These are phyloP conservation scores for Dentipellis fragilis DNA, from an alignment of 768 basidiomycete species.

Conservation along the genomic window DNA sequence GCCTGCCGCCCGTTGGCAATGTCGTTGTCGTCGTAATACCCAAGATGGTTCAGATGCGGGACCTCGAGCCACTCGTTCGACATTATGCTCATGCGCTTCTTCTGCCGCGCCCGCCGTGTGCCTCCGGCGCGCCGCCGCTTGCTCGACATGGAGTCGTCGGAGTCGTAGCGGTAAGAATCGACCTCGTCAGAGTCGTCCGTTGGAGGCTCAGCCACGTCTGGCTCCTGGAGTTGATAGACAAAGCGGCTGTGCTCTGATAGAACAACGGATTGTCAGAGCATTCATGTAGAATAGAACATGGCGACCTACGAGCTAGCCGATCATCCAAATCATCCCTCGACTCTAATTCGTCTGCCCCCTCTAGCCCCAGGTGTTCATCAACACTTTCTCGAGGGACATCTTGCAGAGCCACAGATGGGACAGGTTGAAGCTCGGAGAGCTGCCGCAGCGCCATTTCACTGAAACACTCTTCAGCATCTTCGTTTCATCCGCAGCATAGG, in stretches of 20 bases:
- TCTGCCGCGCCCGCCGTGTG: slow-evolving; percentile 20
- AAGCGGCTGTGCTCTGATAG: slow-evolving; percentile 53
- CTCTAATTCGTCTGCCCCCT: slow-evolving; percentile 30
- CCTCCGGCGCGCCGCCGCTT: slow-evolving; percentile 16
- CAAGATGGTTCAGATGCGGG: slow-evolving; percentile 32
- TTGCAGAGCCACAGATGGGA: slow-evolving; percentile 83
- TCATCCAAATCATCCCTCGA: slow-evolving; percentile 55
- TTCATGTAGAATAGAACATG: not conserved
- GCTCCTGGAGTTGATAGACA: slow-evolving; percentile 31
- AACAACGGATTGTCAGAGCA: not conserved
- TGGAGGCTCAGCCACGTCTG: slow-evolving; percentile 17
- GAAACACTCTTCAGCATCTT: slow-evolving; percentile 21
- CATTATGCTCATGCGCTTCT: slow-evolving; percentile 60
- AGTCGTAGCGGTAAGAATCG: slow-evolving; percentile 16
- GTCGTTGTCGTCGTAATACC: slow-evolving; percentile 29
- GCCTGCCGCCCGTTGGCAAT: slow-evolving; percentile 14
- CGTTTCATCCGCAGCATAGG: not conserved
- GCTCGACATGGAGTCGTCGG: slow-evolving; percentile 33
- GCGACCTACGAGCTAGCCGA: slow-evolving; percentile 57
- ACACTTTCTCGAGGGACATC: slow-evolving; percentile 69
- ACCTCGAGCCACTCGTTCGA: slow-evolving; percentile 51
- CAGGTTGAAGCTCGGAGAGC: slow-evolving; percentile 50
- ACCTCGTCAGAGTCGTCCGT: slow-evolving; percentile 20
- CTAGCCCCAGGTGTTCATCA: slow-evolving; percentile 50
- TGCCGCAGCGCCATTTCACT: slow-evolving; percentile 43